Conservation (phyloP, 108 stramenopile species). For the Nannochloropsis salina region DNA sequence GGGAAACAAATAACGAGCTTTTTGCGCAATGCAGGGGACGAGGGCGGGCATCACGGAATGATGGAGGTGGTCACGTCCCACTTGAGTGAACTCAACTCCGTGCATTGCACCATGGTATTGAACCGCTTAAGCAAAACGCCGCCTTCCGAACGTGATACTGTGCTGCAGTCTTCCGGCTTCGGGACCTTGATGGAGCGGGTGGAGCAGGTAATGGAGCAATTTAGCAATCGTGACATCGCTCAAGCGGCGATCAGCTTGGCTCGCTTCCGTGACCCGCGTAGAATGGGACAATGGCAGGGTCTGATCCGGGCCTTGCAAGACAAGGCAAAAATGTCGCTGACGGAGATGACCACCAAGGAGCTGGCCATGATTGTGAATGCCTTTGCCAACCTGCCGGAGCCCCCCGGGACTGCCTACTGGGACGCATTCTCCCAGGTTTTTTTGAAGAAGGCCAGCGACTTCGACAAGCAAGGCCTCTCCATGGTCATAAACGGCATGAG, state of each 20-base stretch:
- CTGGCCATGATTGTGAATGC: conserved; percentile 14
- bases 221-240: conserved; percentile 3
- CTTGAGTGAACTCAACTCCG: background rate
- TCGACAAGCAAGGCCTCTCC: background rate
- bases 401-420: background rate
- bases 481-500: conserved; percentile 13
- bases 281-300: background rate
- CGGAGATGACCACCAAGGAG: background rate
- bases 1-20: conserved; percentile 4
- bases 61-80: background rate
- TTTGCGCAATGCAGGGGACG: background rate
- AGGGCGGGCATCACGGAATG: background rate
- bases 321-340: background rate
- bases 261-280: background rate
- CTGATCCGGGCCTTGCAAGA: background rate
- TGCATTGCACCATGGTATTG: background rate
- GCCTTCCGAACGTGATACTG: background rate
- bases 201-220: background rate
- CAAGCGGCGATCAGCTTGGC: conserved; percentile 9
- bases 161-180: background rate
- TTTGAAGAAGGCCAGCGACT: background rate
- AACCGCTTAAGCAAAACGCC: background rate
- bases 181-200: background rate
- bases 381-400: background rate
- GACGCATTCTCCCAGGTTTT: background rate